These are phyloP conservation scores for Populus tremula DNA, from an alignment of 345 rosid species.

Conservation along the genomic window DNA sequence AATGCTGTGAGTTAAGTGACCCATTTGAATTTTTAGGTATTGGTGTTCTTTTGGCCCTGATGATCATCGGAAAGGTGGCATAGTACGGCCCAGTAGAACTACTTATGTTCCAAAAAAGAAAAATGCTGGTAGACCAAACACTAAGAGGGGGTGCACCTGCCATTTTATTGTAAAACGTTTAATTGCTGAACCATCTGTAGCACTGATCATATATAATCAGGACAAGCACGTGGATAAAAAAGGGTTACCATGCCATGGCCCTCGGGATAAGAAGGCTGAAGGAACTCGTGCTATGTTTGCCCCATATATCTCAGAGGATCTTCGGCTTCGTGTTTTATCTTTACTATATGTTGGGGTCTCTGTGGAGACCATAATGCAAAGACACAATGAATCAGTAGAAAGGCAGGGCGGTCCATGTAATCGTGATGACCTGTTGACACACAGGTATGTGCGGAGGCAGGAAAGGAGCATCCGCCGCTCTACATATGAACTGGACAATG, in stretches of 20 bases:
- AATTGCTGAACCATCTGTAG: slow-evolving; percentile 84
- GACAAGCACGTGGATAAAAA: slow-evolving; percentile 89
- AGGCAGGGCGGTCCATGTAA: slow-evolving; percentile 84
- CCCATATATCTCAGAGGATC: slow-evolving; percentile 95
- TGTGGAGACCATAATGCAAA: slow-evolving; percentile 95
- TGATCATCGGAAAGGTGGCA: slow-evolving; percentile 85
- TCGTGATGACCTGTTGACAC: slow-evolving; percentile 85
- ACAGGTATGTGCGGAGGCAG: slow-evolving; percentile 84
- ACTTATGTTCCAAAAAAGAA: slow-evolving; percentile 77
- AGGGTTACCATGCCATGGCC: slow-evolving; percentile 91
- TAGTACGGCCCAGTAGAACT: slow-evolving; percentile 81
- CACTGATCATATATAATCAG: slow-evolving; percentile 76
- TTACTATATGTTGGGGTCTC: slow-evolving; percentile 85
- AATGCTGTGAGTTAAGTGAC: slow-evolving; percentile 6
- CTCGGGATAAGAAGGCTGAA: slow-evolving; percentile 89
- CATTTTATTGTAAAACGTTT: slow-evolving; percentile 94
- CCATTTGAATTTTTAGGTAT: slow-evolving; percentile 52
- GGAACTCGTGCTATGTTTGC: slow-evolving; percentile 98
- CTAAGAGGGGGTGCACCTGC: slow-evolving; percentile 94
- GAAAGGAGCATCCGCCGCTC: slow-evolving; percentile 92
- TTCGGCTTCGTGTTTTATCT: slow-evolving; percentile 84
- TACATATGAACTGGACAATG: slow-evolving; percentile 67
- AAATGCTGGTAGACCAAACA: slow-evolving; percentile 90
- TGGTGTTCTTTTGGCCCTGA: slow-evolving; percentile 99
- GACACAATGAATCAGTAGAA: slow-evolving; percentile 89